phyloP scores from a whole-genome alignment of 1,284 basidiomycete species.

The Ceratobasidium sp. region DNA sequence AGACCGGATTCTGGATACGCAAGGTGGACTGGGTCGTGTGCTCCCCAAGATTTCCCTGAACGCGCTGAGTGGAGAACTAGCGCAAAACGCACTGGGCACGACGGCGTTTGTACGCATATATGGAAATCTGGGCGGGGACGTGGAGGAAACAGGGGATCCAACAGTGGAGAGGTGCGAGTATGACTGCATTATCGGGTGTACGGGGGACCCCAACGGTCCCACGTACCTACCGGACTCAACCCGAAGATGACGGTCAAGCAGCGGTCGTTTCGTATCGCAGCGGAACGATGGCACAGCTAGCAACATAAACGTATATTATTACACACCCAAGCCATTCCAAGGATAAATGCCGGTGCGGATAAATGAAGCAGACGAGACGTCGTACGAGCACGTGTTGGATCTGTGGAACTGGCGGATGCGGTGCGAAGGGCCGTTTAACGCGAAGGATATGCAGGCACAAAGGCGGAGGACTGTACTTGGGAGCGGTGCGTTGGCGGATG shows the following conservation, averaged over 20 bases:
- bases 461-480: conserved; percentile 90
- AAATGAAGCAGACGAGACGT: conserved; percentile 98
- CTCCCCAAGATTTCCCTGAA: conserved; percentile 95
- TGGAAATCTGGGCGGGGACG: conserved; percentile 88
- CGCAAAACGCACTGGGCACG: conserved; percentile 87
- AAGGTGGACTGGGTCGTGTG: conserved; percentile 93
- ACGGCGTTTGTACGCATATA: conserved; percentile 92
- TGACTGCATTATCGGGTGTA: conserved; percentile 99
- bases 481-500: conserved; percentile 76
- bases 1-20: conserved; percentile 79
- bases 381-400: conserved; percentile 98
- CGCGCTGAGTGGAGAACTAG: conserved; percentile 91
- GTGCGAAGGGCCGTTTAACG: conserved; percentile 98
- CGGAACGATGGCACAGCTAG: conserved; percentile 67
- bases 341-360: conserved; percentile 99
- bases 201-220: conserved; percentile 93
- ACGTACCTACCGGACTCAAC: conserved; percentile 92
- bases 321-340: conserved; percentile 90
- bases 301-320: conserved; percentile 71
- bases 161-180: conserved; percentile 71
- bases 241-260: conserved; percentile 96
- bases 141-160: conserved; percentile 15
- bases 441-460: conserved; percentile 98
- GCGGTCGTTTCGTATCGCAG: conserved; percentile 79
- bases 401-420: conserved; percentile 88